Evolutionary conservation across 306 rosid species (phyloP), one percentile per base, ranked within the genome.

Genomic region (Pterocarpus macrocarpus): DNA sequence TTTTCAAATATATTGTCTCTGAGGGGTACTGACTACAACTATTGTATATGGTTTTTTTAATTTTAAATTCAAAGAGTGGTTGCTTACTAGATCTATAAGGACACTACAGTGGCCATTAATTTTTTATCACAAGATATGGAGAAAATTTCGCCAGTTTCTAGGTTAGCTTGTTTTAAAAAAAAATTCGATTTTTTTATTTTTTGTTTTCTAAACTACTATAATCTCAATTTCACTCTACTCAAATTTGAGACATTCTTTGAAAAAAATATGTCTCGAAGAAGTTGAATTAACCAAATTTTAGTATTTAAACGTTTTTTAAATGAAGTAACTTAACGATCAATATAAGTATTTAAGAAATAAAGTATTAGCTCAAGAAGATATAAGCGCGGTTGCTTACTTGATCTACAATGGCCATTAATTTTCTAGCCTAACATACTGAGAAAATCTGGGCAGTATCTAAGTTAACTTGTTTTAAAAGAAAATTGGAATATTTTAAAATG

Each of bases 71-170:
- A 69, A 45, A 55, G 15, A 7, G 32, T 5, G 16, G 66, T 78
- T 41, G 82, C 77, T 49, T 69, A 28, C 36, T 33, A 16, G 63
- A 79, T 57, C 76, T 34, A 44, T 53, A 44, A 1, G 2, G 5
- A 4, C 6, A 11, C 8, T 53, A 14, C 59, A 15, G 14, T 45
- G 14, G 15, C 59, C 69, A 32, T 34, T 44, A 52, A n/a, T 32
- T n/a, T 32, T 77, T 77, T 66, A 66, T 39, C 45, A 4, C 56
- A 7, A 28, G 14, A 53, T 15, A 14, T 1, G 2, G 59, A 53
- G 61, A n/a, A 55, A n/a, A 16, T 55, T 32, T 55, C 33, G 36
- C 47, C 61, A n/a, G 10, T 36, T 57, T 33, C 39, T 57, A 56
- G 44, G 63, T 45, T 64, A 22, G 41, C 2, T 53, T 35, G 9